A percentile compares a stretch with the other conserved stretches of the same genome.
phyloP scores from a whole-genome alignment of 495 filamentous ascomycete species.

The Filosporella fistucella region DNA sequence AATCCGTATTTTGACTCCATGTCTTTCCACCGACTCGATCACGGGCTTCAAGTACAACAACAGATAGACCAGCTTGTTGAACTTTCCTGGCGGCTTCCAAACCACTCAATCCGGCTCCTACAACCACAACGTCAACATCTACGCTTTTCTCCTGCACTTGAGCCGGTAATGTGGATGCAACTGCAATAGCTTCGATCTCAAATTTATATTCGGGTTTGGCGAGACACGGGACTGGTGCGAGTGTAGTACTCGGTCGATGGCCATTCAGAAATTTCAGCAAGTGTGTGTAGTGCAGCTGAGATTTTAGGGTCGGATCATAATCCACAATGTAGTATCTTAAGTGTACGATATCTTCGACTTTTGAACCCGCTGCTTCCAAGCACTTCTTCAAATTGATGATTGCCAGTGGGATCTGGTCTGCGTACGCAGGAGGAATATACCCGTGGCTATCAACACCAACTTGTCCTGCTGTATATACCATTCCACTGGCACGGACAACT shows the following conservation, averaged over 20 bases:
- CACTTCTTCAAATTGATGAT: conserved; percentile 25
- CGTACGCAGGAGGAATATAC: conserved; percentile 23
- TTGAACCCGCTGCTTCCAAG: conserved; percentile 6
- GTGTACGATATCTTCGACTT: conserved; percentile 26
- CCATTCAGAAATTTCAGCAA: conserved; percentile 26
- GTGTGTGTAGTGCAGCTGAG: conserved; percentile 22
- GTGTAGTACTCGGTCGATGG: conserved; percentile 29
- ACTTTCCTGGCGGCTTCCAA: conserved; percentile 39
- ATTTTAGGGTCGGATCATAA: conserved; percentile 23
- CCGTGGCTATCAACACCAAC: conserved; percentile 22
- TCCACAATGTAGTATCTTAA: conserved; percentile 32
- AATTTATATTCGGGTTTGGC: conserved; percentile 28
- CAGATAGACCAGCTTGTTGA: conserved; percentile 34
- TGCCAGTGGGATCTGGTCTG: conserved; percentile 28
- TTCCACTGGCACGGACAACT: neutral
- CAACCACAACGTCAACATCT: conserved; percentile 39
- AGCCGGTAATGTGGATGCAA: conserved; percentile 2
- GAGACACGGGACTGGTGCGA: conserved; percentile 30
- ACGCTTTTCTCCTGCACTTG: no score
- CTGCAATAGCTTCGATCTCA: conserved; percentile 33
- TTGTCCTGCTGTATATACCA: conserved; percentile 24
- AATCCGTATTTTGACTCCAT: conserved; percentile 14
- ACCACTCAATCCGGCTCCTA: conserved; percentile 47
- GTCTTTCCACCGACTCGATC: conserved; percentile 49
- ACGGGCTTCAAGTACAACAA: conserved; percentile 42